Evolutionary conservation across 2,329 filamentous ascomycete species (phyloP).

Genomic region (Alternaria solani): DNA sequence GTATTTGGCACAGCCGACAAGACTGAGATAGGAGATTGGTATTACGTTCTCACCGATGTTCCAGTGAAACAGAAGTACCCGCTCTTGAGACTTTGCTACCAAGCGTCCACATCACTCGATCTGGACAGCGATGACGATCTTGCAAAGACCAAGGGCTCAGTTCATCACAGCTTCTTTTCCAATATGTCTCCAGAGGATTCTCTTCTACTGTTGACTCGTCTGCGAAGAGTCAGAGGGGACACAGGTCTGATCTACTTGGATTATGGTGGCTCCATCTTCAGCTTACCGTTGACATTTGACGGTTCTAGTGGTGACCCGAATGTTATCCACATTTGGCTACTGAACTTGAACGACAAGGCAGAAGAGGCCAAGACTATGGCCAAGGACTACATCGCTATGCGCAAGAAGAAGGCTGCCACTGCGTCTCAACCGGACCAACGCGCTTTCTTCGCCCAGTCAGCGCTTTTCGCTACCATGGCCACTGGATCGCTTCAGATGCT

Average conservation of each 20-base stretch:
- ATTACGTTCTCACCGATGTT: conserved; percentile 16
- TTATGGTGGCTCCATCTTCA: conserved; percentile 12
- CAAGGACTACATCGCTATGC: conserved; percentile 18
- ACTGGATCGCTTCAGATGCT: conserved; percentile 45
- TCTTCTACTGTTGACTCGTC: conserved; percentile 29
- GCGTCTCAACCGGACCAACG: conserved; percentile 40
- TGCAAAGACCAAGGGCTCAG: conserved; percentile 8
- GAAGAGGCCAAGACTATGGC: conserved; percentile 25
- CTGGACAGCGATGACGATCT: conserved; percentile 30
- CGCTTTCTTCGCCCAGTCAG: conserved; percentile 38
- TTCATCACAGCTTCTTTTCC: conserved; percentile 15
- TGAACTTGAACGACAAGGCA: conserved; percentile 12
- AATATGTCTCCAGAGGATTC: conserved; percentile 23
- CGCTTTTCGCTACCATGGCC: conserved; percentile 41
- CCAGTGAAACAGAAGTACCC: conserved; percentile 23
- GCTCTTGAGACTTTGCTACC: conserved; percentile 29
- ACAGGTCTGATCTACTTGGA: conserved; percentile 18
- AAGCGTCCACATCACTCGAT: conserved; percentile 20
- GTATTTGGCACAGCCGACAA: conserved; percentile 1
- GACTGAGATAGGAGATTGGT: conserved; percentile 1
- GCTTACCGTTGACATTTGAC: background rate
- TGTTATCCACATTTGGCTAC: conserved; percentile 24
- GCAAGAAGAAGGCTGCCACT: conserved; percentile 30
- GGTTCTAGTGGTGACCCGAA: conserved; percentile 22
- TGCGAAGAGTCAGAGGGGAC: conserved; percentile 30